A percentile compares a stretch with the other conserved stretches of the same genome.
These are phyloP conservation scores for Tricladium varicosporioides DNA, from an alignment of 2,329 filamentous ascomycete species.

Conservation along the genomic window DNA sequence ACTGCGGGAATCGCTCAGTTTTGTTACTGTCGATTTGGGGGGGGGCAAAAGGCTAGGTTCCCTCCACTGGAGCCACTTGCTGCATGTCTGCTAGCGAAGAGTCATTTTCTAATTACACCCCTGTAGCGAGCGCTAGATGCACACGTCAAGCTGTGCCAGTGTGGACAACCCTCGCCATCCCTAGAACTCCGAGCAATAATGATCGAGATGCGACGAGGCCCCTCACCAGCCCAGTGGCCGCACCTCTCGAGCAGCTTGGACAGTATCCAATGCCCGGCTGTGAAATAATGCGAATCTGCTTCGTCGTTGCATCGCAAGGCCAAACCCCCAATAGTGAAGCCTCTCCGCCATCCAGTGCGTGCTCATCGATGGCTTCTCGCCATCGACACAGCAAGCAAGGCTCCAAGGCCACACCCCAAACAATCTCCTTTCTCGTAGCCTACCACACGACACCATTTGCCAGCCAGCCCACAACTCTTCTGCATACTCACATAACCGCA, in stretches of 20 bases:
- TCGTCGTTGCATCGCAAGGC: not conserved
- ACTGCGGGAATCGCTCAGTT: conserved; percentile 24
- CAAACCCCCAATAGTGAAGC: not conserved
- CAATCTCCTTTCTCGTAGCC: not conserved
- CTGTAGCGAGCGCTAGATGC: no score
- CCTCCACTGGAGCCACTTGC: no score
- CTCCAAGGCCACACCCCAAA: not conserved
- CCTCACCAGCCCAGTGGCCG: no score
- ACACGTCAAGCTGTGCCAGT: no score
- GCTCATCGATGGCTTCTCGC: not conserved
- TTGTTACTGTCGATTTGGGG: conserved; percentile 16
- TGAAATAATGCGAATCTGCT: no score
- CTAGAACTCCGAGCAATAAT: no score
- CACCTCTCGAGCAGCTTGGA: no score
- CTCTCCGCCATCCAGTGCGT: not conserved
- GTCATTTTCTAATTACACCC: no score
- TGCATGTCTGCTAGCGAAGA: no score
- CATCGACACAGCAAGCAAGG: not conserved
- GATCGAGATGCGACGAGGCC: no score
- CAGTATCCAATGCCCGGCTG: no score
- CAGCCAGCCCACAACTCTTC: not conserved
- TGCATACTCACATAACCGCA: not conserved
- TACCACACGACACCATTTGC: not conserved
- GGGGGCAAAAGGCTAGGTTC: conserved; percentile 1
- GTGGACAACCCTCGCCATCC: not conserved